Percentiles rank a stretch among this genome's conserved stretches.
These are phyloP conservation scores for Metschnikowia bowlesiae DNA, from an alignment of 805 yeast species.

Conservation along the genomic window DNA sequence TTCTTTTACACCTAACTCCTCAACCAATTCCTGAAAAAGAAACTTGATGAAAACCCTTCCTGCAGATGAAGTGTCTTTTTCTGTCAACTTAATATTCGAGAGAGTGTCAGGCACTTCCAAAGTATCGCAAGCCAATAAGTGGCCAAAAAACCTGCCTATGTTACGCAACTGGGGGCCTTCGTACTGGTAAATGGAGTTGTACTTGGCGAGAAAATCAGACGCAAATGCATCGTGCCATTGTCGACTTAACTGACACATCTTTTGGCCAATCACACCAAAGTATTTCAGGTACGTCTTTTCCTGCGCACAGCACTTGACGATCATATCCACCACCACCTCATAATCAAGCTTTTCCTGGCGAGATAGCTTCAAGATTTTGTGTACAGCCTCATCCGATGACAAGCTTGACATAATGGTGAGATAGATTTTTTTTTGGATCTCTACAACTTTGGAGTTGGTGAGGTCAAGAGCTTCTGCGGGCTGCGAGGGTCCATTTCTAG, in stretches of 20 bases:
- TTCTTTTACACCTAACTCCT: conserved; percentile 61
- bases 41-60: conserved; percentile 78
- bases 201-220: conserved; percentile 51
- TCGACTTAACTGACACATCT: conserved; percentile 47
- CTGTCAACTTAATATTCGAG: conserved; percentile 55
- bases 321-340: conserved; percentile 58
- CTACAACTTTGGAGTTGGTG: conserved; percentile 60
- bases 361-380: conserved; percentile 61
- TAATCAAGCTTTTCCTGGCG: conserved; percentile 16
- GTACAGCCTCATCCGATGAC: conserved; percentile 91
- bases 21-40: conserved; percentile 71
- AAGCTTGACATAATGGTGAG: conserved; percentile 82
- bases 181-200: conserved; percentile 55
- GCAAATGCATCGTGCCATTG: conserved; percentile 58
- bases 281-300: conserved; percentile 83
- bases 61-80: conserved; percentile 71
- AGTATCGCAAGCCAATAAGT: conserved; percentile 65
- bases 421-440: conserved; percentile 73
- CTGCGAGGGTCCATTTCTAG: neutral
- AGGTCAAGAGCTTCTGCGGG: conserved; percentile 41
- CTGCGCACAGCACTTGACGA: conserved; percentile 77
- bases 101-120: conserved; percentile 59
- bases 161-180: conserved; percentile 75
- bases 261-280: conserved; percentile 73
- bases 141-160: conserved; percentile 83